Evolutionary conservation across 2,329 filamentous ascomycete genomes (phyloP).

Genomic region (Arthroderma sp.): DNA sequence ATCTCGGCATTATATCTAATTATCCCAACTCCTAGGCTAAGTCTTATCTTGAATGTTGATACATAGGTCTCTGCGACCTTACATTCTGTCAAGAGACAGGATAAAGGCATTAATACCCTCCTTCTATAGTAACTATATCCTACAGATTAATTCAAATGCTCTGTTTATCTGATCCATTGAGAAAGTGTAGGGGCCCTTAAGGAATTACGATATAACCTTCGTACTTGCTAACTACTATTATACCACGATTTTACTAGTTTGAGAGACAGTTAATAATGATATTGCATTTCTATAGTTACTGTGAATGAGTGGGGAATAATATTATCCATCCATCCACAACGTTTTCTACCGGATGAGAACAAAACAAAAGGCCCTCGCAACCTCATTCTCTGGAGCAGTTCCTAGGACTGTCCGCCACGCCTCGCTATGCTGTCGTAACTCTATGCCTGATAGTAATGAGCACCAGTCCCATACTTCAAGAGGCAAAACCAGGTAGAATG

Average conservation of each 20-base stretch:
- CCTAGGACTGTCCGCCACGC: background rate
- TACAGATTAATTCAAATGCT: no score
- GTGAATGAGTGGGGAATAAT: background rate
- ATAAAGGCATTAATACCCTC: no score
- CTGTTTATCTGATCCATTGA: no score
- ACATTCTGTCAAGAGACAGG: no score
- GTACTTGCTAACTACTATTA: no score
- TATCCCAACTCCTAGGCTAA: background rate
- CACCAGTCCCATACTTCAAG: background rate
- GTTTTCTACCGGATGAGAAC: background rate
- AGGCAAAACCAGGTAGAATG: background rate
- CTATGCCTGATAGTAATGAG: background rate
- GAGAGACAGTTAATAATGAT: background rate
- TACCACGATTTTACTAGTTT: no score
- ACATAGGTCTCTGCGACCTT: background rate
- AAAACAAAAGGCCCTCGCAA: background rate
- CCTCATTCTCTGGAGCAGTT: conserved; percentile 4
- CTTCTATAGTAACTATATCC: no score
- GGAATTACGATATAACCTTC: no score
- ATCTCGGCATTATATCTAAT: background rate
- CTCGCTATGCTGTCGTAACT: conserved; percentile 2
- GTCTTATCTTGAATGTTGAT: background rate
- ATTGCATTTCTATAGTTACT: background rate
- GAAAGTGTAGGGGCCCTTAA: no score
- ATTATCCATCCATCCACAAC: background rate